A percentile compares a stretch with the other conserved stretches of the same genome.
These are phyloP conservation scores for Chloropicon primus DNA, from an alignment of 139 green algal genomes.

Conservation along the genomic window DNA sequence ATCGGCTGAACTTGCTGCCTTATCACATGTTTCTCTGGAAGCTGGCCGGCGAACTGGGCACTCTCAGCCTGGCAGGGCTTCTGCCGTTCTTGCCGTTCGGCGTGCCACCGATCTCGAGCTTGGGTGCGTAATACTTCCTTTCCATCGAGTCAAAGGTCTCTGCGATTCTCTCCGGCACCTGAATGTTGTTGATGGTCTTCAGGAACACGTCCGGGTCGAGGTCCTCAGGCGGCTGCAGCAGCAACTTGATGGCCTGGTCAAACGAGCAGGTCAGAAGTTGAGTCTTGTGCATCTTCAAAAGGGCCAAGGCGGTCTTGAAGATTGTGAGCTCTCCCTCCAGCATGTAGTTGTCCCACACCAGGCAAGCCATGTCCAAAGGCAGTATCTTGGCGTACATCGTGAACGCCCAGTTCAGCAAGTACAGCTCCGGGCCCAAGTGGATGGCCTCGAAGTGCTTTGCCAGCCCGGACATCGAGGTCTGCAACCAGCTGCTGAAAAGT, in stretches of 20 bases:
- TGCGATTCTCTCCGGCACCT: not conserved
- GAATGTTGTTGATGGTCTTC: not conserved
- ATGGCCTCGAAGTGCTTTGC: not conserved
- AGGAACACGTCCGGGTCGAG: not conserved
- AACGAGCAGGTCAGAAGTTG: not conserved
- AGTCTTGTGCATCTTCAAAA: not conserved
- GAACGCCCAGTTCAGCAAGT: not conserved
- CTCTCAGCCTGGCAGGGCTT: not conserved
- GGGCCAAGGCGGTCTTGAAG: not conserved
- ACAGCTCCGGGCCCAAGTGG: not conserved
- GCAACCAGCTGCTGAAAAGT: not conserved
- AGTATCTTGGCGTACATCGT: not conserved
- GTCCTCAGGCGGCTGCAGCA: not conserved
- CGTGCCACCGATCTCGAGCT: not conserved
- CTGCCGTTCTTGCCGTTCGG: not conserved
- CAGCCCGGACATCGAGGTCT: not conserved
- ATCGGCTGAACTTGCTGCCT: too few relatives aligned
- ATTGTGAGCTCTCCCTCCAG: conserved; percentile 5
- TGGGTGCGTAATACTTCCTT: not conserved
- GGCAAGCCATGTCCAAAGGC: conserved; percentile 3
- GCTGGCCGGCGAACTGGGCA: not conserved
- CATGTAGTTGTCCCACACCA: conserved; percentile 9
- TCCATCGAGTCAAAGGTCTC: not conserved
- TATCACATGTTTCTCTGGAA: not conserved
- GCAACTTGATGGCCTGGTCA: not conserved